Conservation (phyloP, 495 filamentous ascomycete species). For the Podospora tetraspora region DNA sequence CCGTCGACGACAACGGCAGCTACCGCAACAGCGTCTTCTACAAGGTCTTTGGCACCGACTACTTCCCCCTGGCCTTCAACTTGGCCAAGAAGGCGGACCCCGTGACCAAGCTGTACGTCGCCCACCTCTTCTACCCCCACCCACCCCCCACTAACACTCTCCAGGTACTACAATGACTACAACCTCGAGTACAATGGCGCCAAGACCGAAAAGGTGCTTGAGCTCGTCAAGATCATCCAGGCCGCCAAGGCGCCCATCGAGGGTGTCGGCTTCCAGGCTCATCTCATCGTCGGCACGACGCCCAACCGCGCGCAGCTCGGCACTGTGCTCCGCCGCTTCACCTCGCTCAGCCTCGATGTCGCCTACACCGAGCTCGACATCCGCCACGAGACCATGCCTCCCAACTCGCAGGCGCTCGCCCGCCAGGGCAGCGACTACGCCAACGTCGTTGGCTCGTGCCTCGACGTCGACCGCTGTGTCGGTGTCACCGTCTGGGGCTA, state of each 20-base stretch:
- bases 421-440: constrained; percentile 54
- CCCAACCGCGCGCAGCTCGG: constrained; percentile 37
- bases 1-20: constrained; percentile 42
- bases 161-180: constrained; percentile 65
- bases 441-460: constrained; percentile 50
- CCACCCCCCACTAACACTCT: constrained; percentile 13
- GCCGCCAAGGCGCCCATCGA: constrained; percentile 50
- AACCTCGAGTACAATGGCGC: constrained; percentile 52
- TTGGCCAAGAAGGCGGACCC: constrained; percentile 38
- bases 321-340: constrained; percentile 40
- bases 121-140: neutral
- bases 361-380: constrained; percentile 63
- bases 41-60: constrained; percentile 41
- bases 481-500: constrained; percentile 63
- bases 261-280: constrained; percentile 55
- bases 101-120: constrained; percentile 29
- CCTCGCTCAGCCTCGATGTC: constrained; percentile 48
- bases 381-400: constrained; percentile 37
- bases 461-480: constrained; percentile 50
- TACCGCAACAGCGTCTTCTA: constrained; percentile 39
- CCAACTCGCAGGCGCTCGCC: constrained; percentile 34
- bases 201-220: constrained; percentile 44
- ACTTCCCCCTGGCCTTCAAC: constrained; percentile 43
- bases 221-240: constrained; percentile 45
- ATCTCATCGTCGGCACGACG: constrained; percentile 52